A percentile compares a stretch with the other conserved stretches of the same genome.
Evolutionary conservation across 257 asterid species (phyloP).

Genomic region (Nicotiana attenuata): DNA sequence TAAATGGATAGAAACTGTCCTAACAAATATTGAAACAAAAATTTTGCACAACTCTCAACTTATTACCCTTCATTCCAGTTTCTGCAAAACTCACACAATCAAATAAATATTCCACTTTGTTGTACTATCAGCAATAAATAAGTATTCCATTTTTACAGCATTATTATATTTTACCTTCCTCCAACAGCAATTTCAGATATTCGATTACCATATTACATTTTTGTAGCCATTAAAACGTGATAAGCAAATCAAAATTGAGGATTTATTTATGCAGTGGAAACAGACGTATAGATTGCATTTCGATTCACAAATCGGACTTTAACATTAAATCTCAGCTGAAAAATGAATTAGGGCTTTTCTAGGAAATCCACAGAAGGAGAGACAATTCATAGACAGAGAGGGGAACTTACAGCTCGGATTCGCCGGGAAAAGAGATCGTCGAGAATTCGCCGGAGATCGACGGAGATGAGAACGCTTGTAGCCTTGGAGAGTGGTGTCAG

Average conservation of each 20-base stretch:
- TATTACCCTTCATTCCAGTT: not conserved
- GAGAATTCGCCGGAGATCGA: not conserved
- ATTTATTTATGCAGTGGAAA: not conserved
- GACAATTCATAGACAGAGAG: not conserved
- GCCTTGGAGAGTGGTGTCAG: not conserved
- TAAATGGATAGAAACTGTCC: not conserved
- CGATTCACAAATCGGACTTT: not conserved
- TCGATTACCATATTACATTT: not conserved
- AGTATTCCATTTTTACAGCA: not conserved
- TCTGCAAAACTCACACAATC: not conserved
- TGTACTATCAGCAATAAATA: not conserved
- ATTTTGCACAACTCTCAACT: not conserved
- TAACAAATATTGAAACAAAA: not conserved
- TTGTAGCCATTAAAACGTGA: no score
- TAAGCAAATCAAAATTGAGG: not conserved
- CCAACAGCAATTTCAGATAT: conserved; percentile 2
- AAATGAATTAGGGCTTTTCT: not conserved
- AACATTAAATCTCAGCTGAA: not conserved
- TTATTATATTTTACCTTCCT: not conserved
- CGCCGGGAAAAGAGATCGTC: not conserved
- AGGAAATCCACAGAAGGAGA: not conserved
- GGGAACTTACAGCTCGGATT: not conserved
- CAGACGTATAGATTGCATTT: not conserved
- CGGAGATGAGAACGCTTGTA: not conserved
- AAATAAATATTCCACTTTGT: not conserved